A percentile compares a stretch with the other conserved stretches of the same genome.
phyloP scores from a whole-genome alignment of 305 asterid genomes.

The Fraxinus platypoda region DNA sequence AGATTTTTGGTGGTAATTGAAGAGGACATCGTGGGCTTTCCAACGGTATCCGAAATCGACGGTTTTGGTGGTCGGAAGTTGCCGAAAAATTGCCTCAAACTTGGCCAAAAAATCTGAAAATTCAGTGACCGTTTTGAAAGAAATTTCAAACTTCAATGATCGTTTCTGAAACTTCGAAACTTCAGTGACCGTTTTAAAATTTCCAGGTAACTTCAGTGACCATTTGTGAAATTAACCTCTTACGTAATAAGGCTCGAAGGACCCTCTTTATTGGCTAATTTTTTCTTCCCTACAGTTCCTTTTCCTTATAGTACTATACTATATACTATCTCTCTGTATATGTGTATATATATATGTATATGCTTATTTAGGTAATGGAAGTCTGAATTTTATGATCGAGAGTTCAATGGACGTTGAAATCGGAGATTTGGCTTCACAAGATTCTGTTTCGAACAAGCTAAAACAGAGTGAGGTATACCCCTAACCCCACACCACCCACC shows the following conservation, averaged over 20 bases:
- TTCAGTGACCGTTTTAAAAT: too few species aligned
- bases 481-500: not conserved
- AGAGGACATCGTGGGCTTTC: too few species aligned
- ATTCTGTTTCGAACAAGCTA: conserved; percentile 22
- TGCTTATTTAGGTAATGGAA: not conserved
- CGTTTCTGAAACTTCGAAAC: too few species aligned
- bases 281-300: not conserved
- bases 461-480: conserved; percentile 21
- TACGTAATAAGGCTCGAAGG: conserved; percentile 14
- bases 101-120: too few species aligned
- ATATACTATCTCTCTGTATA: not conserved
- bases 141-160: too few species aligned
- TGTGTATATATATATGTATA: not conserved
- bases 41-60: too few species aligned
- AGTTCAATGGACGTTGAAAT: conserved; percentile 31
- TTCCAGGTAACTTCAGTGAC: too few species aligned
- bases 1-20: too few species aligned
- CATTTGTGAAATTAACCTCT: too few species aligned
- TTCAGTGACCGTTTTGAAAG: too few species aligned
- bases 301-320: not conserved
- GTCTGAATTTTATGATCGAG: not conserved
- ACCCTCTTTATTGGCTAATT: not conserved
- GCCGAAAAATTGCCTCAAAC: too few species aligned
- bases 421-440: not conserved
- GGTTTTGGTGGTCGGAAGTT: too few species aligned